Base-by-base conservation (phyloP, 306 rosid genomes). In the Myrica gale region DNA sequence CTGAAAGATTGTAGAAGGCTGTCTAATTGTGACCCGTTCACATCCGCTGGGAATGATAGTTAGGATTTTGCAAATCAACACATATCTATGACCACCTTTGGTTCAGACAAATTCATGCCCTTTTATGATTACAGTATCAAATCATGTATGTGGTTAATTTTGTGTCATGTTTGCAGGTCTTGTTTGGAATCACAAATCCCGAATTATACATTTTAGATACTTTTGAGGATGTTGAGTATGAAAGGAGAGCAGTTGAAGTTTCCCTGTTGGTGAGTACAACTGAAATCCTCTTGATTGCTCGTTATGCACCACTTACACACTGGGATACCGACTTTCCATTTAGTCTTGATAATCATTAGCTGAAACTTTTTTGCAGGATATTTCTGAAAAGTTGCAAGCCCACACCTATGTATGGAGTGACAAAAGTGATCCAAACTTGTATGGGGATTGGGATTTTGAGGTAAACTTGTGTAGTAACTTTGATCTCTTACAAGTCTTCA, bases 401-500 rank as follows among this genome's bases (percentile, higher is more conserved):
- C 46, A 75, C 13, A 23, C 97, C 32, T 95, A 95, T 61, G 87
- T 95, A 63, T 95, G 99, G 99, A 23, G 83, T 80, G 73, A 89
- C 84, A 83, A 13, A 74, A 87, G 77, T 68, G 97, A 95, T 86
- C 93, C 97, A 43, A 79, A 89, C 71, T 84, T 95, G 52, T 89
- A 90, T 79, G 88, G 90, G 39, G 93, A 88, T 4, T 95, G 99
- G 99, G 86, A 90, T 83, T 90, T 95, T 79, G 96, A 95, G 97
- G 99, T 92, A 71, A 58, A 73, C 72, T 41, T 52, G 16, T 41
- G 13, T 50, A 55, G 46, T 45, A 73, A n/a, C 46, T 72, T 53
- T 69, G 32, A 16, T 71, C 73, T 53, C 16, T 43, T 45, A 32
- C 15, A 55, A 9, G 6, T 32, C 46, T 23, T 6, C 32, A 7